Percentiles rank a stretch among this genome's conserved stretches.
Evolutionary conservation across 1,139 yeast genomes (phyloP).

Genomic region (Komagataea norvegica): DNA sequence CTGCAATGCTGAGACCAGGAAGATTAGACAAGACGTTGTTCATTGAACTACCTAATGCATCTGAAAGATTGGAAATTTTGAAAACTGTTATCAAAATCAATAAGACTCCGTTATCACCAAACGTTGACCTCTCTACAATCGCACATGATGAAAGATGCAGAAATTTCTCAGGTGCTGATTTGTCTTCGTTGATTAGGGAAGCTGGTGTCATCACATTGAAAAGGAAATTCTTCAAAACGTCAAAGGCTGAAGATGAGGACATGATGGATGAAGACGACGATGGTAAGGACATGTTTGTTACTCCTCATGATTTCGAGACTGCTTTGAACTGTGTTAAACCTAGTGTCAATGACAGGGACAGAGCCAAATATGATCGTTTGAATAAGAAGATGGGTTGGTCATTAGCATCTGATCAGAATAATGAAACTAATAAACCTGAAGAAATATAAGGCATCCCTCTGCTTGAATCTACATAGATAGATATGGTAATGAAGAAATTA

Average conservation of each 20-base stretch:
- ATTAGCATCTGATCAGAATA: slow-evolving; percentile 19
- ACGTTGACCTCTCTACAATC: slow-evolving; percentile 56
- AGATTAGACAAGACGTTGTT: slow-evolving; percentile 89
- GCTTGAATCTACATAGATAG: no score
- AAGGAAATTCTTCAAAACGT: slow-evolving; percentile 49
- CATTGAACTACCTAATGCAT: slow-evolving; percentile 79
- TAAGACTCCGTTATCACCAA: slow-evolving; percentile 66
- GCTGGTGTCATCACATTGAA: slow-evolving; percentile 89
- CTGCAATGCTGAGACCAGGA: slow-evolving; percentile 97
- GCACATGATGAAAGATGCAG: slow-evolving; percentile 77
- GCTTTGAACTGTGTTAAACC: slow-evolving; percentile 81
- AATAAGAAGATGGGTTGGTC: slow-evolving; percentile 59
- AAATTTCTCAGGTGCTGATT: slow-evolving; percentile 94
- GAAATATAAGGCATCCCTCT: slow-evolving; percentile 5
- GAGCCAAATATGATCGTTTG: slow-evolving; percentile 64
- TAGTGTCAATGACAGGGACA: slow-evolving; percentile 84
- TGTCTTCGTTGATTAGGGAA: slow-evolving; percentile 86
- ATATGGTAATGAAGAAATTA: no score
- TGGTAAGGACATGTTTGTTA: slow-evolving; percentile 44
- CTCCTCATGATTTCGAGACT: slow-evolving; percentile 56
- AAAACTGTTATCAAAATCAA: slow-evolving; percentile 67
- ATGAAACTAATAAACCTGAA: slow-evolving; percentile 12
- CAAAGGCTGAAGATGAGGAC: slow-evolving; percentile 41
- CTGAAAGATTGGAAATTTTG: slow-evolving; percentile 77
- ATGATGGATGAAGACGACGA: slow-evolving; percentile 34